phyloP scores from a whole-genome alignment of 805 yeast species.

The Barnettozyma pratensis region DNA sequence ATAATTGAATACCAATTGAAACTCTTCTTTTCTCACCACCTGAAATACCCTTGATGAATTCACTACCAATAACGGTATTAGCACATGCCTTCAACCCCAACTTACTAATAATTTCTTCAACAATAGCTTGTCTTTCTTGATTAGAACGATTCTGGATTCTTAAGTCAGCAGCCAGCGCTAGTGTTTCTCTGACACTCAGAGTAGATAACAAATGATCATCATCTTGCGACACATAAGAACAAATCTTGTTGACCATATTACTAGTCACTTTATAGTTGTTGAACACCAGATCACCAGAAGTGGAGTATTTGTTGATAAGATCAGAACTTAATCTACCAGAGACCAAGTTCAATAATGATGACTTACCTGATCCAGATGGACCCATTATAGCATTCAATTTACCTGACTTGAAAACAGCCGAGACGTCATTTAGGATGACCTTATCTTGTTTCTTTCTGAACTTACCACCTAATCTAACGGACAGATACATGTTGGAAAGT shows the following conservation, averaged over 20 bases:
- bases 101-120: constrained; percentile 55
- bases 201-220: constrained; percentile 69
- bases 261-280: constrained; percentile 34
- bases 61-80: constrained; percentile 63
- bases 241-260: constrained; percentile 38
- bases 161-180: constrained; percentile 64
- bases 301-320: constrained; percentile 20
- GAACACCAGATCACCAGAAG: constrained; percentile 41
- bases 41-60: constrained; percentile 60
- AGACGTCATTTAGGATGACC: constrained; percentile 16
- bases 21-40: constrained; percentile 85
- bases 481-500: constrained; percentile 12
- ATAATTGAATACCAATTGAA: constrained; percentile 73
- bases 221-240: constrained; percentile 81
- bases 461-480: constrained; percentile 7
- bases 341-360: constrained; percentile 57
- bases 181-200: constrained; percentile 74
- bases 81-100: constrained; percentile 74
- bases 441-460: constrained; percentile 9
- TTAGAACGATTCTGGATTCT: constrained; percentile 45
- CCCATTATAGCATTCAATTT: constrained; percentile 75
- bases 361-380: constrained; percentile 78
- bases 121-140: constrained; percentile 41
- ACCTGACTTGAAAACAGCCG: constrained; percentile 23
- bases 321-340: constrained; percentile 51